These are phyloP conservation scores for Colletotrichum trifolii DNA, from an alignment of 2,329 filamentous ascomycete species.

Conservation along the genomic window DNA sequence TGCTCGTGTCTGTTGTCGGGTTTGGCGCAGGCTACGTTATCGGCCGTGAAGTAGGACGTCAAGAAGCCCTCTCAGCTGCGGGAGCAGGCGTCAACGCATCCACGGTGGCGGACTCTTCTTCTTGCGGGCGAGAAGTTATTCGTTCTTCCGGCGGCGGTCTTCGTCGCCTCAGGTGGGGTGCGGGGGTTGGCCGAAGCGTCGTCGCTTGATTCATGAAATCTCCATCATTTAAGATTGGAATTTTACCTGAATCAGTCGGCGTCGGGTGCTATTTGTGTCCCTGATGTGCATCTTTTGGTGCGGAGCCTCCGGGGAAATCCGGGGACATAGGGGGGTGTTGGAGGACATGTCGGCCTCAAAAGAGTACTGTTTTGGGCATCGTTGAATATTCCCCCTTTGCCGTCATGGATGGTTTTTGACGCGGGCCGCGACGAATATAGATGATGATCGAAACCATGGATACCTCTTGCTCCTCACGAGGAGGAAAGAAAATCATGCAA, in stretches of 20 bases:
- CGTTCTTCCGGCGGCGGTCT: conserved; percentile 62
- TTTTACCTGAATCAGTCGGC: conserved; percentile 27
- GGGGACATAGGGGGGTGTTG: conserved; percentile 5
- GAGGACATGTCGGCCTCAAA: background rate
- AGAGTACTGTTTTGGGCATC: background rate
- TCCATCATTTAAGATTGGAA: conserved; percentile 6
- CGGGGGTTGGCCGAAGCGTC: conserved; percentile 61
- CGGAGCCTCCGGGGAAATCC: conserved; percentile 11
- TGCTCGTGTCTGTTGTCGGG: conserved; percentile 74
- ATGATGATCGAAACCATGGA: conserved; percentile 24
- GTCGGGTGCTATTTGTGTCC: conserved; percentile 34
- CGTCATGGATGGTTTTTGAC: conserved; percentile 21
- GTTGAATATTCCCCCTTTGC: background rate
- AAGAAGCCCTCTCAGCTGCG: conserved; percentile 63
- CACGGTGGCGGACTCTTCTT: conserved; percentile 54
- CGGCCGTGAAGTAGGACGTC: conserved; percentile 72
- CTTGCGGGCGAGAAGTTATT: conserved; percentile 65
- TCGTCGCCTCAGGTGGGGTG: conserved; percentile 65
- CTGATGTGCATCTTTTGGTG: background rate
- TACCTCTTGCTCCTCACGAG: conserved; percentile 23
- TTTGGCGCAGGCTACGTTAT: conserved; percentile 77
- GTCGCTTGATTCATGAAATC: conserved; percentile 49
- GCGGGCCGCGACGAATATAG: conserved; percentile 30
- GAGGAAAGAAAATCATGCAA: conserved; percentile 7
- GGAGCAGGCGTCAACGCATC: conserved; percentile 56